Percentiles rank a stretch among this genome's conserved stretches.
Conservation (phyloP, 208 protist genomes). For the Naegleria lovaniensis region DNA sequence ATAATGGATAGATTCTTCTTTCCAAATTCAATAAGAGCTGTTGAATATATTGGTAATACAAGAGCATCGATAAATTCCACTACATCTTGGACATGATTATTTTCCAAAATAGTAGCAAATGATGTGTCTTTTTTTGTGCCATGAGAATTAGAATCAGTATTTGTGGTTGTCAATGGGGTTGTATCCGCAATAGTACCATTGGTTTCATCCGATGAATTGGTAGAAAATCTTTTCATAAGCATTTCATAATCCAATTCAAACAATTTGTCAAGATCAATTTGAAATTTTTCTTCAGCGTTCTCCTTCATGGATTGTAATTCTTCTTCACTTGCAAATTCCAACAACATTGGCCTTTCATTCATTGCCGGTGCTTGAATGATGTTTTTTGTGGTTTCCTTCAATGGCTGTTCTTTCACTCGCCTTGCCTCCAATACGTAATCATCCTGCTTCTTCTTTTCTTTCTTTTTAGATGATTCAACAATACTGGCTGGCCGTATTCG, state of each 20-base stretch:
- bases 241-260: too few relatives aligned
- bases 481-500: neutral
- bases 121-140: too few relatives aligned
- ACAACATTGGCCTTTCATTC: neutral
- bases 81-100: neutral
- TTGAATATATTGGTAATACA: neutral
- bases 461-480: neutral
- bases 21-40: neutral
- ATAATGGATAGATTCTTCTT: neutral
- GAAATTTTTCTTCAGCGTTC: neutral
- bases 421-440: neutral
- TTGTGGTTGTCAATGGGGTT: too few relatives aligned
- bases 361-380: neutral
- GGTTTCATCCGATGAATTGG: too few relatives aligned
- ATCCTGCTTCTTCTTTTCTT: neutral
- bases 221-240: too few relatives aligned
- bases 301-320: neutral
- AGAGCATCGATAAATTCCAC: neutral
- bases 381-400: neutral
- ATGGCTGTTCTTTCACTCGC: neutral
- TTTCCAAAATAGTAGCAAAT: too few relatives aligned
- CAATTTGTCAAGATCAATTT: neutral
- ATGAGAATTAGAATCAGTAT: too few relatives aligned
- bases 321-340: neutral
- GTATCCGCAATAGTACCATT: too few relatives aligned